These are phyloP conservation scores for Pseudomonodictys pantanalensis DNA, from an alignment of 495 filamentous ascomycete genomes.

Conservation along the genomic window DNA sequence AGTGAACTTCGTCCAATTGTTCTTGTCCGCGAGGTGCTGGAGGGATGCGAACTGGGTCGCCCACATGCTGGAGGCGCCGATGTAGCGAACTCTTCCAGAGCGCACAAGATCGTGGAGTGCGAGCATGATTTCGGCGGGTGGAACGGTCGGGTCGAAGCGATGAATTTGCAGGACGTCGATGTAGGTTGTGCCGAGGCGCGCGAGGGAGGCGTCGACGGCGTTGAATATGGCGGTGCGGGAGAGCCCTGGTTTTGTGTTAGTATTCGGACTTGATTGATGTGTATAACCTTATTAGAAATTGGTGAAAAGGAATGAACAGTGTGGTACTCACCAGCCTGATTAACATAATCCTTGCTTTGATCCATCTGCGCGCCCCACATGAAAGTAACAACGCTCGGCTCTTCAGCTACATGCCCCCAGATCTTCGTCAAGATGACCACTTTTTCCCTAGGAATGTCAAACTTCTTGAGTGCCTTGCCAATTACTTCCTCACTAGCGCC, in stretches of 20 bases:
- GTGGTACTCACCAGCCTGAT: slow-evolving; percentile 33
- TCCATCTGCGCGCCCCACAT: slow-evolving; percentile 33
- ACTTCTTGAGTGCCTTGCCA: slow-evolving; percentile 48
- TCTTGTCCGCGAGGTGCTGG: slow-evolving; percentile 50
- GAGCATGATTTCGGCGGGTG: slow-evolving; percentile 68
- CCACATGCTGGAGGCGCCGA: slow-evolving; percentile 49
- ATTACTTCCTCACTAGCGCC: slow-evolving; percentile 47
- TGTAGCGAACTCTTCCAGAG: slow-evolving; percentile 53
- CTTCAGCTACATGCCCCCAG: slow-evolving; percentile 41
- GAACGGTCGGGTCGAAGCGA: slow-evolving; percentile 55
- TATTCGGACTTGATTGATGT: no score
- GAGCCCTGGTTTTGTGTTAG: no score
- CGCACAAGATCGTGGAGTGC: slow-evolving; percentile 56
- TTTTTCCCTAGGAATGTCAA: slow-evolving; percentile 46
- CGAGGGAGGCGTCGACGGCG: slow-evolving; percentile 62
- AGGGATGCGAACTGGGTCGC: slow-evolving; percentile 56
- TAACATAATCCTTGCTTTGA: slow-evolving; percentile 47
- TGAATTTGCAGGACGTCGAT: slow-evolving; percentile 76
- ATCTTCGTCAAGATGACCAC: slow-evolving; percentile 49
- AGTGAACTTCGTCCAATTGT: slow-evolving; percentile 57
- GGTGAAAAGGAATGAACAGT: background rate
- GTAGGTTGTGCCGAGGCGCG: slow-evolving; percentile 61
- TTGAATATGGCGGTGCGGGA: slow-evolving; percentile 54
- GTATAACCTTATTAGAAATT: no score
- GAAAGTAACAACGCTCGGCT: slow-evolving; percentile 32